These are phyloP conservation scores for Citrus inodora DNA, from an alignment of 345 rosid species.

Conservation along the genomic window DNA sequence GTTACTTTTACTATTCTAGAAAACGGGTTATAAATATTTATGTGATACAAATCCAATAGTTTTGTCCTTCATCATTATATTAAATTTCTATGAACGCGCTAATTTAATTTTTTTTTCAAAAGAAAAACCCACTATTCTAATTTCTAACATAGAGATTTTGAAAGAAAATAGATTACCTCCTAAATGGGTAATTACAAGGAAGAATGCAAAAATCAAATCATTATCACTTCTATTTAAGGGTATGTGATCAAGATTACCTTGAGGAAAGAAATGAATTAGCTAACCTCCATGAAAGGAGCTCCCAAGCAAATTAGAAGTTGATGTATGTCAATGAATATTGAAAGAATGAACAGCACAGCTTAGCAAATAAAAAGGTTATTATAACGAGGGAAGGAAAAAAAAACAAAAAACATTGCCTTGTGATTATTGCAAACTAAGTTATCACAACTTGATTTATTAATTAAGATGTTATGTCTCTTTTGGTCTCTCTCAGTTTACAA, in stretches of 20 bases:
- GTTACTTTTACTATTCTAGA: too few species aligned
- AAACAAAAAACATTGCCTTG: constrained; percentile 14
- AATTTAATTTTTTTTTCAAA: too few species aligned
- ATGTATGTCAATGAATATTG: neutral
- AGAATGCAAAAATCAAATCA: neutral
- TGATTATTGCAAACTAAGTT: constrained; percentile 47
- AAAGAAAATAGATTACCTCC: neutral
- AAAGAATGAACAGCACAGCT: constrained; percentile 2
- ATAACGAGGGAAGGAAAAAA: neutral
- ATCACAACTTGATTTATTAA: neutral
- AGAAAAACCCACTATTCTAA: neutral
- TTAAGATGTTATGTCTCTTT: constrained; percentile 42
- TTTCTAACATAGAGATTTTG: neutral
- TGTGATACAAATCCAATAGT: too few species aligned
- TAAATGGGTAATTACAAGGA: too few species aligned
- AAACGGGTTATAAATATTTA: too few species aligned
- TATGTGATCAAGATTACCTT: constrained; percentile 7
- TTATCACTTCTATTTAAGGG: neutral
- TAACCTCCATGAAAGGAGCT: constrained; percentile 30
- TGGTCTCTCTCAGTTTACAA: constrained; percentile 12
- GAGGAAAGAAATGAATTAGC: constrained; percentile 18
- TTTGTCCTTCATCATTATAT: too few species aligned
- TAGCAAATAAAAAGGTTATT: neutral
- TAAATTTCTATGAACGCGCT: too few species aligned
- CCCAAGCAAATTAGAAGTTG: constrained; percentile 25